A percentile compares a stretch with the other conserved stretches of the same genome.
Conservation (phyloP, 2,329 filamentous ascomycete species). For the Apiospora rasikravindrae region DNA sequence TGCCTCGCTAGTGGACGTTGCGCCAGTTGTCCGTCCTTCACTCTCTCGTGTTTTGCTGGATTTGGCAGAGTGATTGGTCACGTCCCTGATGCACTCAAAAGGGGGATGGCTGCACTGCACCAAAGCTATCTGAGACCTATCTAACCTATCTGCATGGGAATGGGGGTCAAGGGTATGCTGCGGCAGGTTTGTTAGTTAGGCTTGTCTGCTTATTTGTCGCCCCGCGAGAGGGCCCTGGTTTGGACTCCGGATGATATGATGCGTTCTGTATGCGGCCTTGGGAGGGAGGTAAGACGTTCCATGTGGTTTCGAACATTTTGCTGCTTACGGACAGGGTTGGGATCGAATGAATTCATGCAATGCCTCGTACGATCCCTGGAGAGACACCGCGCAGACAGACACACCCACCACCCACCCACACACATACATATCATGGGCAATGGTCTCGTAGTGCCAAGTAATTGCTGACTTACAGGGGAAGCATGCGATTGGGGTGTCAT, state of each 20-base stretch:
- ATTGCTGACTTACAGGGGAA: not conserved
- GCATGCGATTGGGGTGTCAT: not conserved
- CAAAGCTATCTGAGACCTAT: constrained; percentile 6
- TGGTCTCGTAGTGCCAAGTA: not conserved
- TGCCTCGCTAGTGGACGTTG: not conserved
- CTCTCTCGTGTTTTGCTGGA: not conserved
- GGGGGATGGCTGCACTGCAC: not conserved
- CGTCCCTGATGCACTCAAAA: not conserved
- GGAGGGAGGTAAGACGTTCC: not conserved
- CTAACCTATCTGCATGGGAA: not conserved
- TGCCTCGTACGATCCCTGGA: not conserved
- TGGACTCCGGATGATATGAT: not conserved
- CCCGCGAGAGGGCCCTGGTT: not conserved
- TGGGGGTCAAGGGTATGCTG: not conserved
- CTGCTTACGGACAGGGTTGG: not conserved
- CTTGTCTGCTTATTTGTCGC: not conserved
- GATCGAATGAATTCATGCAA: constrained; percentile 9
- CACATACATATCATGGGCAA: not conserved
- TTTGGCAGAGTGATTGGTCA: not conserved
- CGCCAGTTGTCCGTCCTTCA: constrained; percentile 13
- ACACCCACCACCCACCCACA: not conserved
- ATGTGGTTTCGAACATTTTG: not conserved
- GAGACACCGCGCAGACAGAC: not conserved
- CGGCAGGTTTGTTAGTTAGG: not conserved
- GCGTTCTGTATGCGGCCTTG: not conserved